phyloP scores from a whole-genome alignment of 139 green algal genomes.

The Eudorina sp. region DNA sequence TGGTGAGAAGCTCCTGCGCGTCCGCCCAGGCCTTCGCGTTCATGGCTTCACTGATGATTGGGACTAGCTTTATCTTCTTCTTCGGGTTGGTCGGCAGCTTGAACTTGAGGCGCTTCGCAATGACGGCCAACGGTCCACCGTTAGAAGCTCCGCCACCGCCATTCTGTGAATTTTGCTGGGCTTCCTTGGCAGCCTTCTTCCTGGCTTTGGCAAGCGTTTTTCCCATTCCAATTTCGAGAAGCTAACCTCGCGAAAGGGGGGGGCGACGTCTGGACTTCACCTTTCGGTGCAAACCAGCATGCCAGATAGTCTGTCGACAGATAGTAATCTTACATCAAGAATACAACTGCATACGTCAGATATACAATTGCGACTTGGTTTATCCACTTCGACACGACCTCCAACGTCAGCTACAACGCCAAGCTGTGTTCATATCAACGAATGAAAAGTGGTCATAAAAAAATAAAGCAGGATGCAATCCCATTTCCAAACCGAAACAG shows the following conservation, averaged over 20 bases:
- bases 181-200: constrained; percentile 24
- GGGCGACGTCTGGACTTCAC: neutral
- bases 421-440: no score
- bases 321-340: no score
- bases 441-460: no score
- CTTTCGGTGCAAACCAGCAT: neutral
- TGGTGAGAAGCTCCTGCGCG: neutral
- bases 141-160: neutral
- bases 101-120: constrained; percentile 46
- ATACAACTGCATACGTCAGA: no score
- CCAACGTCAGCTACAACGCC: no score
- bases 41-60: constrained; percentile 35
- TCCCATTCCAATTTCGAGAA: constrained; percentile 24
- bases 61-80: constrained; percentile 43
- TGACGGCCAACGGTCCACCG: neutral
- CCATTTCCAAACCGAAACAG: no score
- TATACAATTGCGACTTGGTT: no score
- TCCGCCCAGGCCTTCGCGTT: constrained; percentile 28
- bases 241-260: no score
- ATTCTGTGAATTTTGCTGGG: neutral
- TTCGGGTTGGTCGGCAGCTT: constrained; percentile 21
- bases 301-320: no score
- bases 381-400: no score
- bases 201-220: constrained; percentile 42
- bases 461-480: no score